These are phyloP conservation scores for sorghum (Sorghum bicolor) DNA, from an alignment of 176 grass and related monocot genomes.

Conservation along the genomic window Sorghum_bicolor_NCBIv3 NC_012875.2:51973501-51974000, in stretches of 20 bases:
- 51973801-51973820: constrained; percentile 80
- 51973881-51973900: constrained; percentile 69
- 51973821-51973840: constrained; percentile 61
- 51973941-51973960: constrained; percentile 52
- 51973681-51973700: constrained; percentile 71
- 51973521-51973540: too few relatives aligned
- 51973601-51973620: background rate
- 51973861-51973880: constrained; percentile 41
- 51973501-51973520: background rate
- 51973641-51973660: constrained; percentile 10
- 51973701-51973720: constrained; percentile 84
- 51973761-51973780: constrained; percentile 37
- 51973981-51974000: constrained; percentile 77
- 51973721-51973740: constrained; percentile 68
- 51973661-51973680: constrained; percentile 57
- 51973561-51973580: constrained; percentile 6
- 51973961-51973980: constrained; percentile 63
- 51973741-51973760: constrained; percentile 53
- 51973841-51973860: constrained; percentile 53
- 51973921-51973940: constrained; percentile 56
- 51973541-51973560: background rate
- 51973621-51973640: background rate
- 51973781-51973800: constrained; percentile 41
- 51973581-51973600: background rate
- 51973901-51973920: constrained; percentile 65